Conservation (phyloP, 768 basidiomycete genomes). For the Suillus discolor region DNA sequence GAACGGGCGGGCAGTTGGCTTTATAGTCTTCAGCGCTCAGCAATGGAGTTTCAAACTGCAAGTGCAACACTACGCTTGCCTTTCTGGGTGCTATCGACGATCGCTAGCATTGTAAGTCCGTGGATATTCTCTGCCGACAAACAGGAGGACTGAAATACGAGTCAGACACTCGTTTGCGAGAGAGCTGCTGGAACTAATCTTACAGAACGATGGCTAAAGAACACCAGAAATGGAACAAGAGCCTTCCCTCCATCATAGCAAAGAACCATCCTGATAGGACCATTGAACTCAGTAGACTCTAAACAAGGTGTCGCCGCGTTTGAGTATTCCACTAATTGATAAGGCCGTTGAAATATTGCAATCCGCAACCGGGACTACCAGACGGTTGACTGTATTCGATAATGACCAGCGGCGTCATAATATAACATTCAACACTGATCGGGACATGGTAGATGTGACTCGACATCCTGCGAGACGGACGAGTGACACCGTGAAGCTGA, state of each 20-base stretch:
- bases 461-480: background rate
- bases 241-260: background rate
- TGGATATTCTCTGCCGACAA: background rate
- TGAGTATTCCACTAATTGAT: background rate
- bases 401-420: background rate
- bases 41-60: background rate
- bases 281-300: background rate
- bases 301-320: background rate
- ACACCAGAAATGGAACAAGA: background rate
- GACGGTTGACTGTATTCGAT: background rate
- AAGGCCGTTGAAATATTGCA: background rate
- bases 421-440: background rate
- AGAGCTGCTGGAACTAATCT: background rate
- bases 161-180: background rate
- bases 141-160: background rate
- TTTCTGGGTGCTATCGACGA: background rate
- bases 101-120: background rate
- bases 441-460: background rate
- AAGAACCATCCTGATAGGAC: background rate
- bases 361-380: background rate
- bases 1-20: background rate
- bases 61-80: background rate
- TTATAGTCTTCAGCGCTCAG: constrained; percentile 1
- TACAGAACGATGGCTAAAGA: background rate
- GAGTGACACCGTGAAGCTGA: background rate